A percentile compares a stretch with the other conserved stretches of the same genome.
phyloP scores from a whole-genome alignment of 2,329 filamentous ascomycete species.

The Penicillium sp. region DNA sequence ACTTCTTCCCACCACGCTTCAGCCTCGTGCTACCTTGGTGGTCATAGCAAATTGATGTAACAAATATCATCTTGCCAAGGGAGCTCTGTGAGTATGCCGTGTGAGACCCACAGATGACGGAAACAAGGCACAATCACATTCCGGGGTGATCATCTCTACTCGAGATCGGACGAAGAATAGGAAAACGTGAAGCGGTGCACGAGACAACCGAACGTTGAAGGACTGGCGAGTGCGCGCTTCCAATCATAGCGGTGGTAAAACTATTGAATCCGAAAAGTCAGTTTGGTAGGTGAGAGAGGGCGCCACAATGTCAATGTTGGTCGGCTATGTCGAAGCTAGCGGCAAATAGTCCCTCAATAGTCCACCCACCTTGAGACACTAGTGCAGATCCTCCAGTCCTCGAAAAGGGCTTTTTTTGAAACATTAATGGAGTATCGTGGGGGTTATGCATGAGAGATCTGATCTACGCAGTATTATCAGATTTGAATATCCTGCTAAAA shows the following conservation, averaged over 20 bases:
- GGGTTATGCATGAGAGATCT: neutral
- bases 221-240: too few relatives aligned
- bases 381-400: neutral
- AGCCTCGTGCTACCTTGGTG: constrained; percentile 2
- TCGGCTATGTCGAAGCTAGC: constrained; percentile 8
- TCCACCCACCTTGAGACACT: constrained; percentile 1
- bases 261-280: constrained; percentile 18
- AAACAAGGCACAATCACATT: constrained; percentile 9
- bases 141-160: constrained; percentile 6
- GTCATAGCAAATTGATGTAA: constrained; percentile 12
- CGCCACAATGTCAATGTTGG: neutral
- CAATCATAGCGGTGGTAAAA: neutral
- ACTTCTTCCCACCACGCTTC: constrained; percentile 2
- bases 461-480: neutral
- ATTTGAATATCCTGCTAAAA: neutral
- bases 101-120: constrained; percentile 17
- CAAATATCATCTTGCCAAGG: constrained; percentile 9
- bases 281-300: constrained; percentile 16
- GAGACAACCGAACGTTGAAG: neutral
- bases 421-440: neutral
- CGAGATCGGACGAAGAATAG: neutral
- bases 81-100: constrained; percentile 16
- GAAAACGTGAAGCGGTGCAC: neutral
- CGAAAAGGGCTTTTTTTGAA: neutral
- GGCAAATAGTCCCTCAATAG: constrained; percentile 21